A percentile compares a stretch with the other conserved stretches of the same genome.
phyloP scores from a whole-genome alignment of 306 rosid species.

The Crotalaria pallida region DNA sequence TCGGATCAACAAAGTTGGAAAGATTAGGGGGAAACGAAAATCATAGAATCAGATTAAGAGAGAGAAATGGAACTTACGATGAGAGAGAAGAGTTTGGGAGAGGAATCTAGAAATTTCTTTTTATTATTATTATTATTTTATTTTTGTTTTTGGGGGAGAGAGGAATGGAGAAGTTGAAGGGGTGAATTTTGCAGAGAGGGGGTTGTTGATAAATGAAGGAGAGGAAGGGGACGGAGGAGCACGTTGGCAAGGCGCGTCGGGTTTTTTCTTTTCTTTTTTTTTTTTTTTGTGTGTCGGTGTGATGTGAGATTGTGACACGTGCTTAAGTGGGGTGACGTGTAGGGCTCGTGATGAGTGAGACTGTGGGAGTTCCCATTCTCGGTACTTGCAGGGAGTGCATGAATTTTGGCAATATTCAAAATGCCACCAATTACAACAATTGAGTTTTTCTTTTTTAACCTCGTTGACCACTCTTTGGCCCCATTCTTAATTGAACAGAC shows the following conservation, averaged over 20 bases:
- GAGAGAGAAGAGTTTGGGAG: not conserved
- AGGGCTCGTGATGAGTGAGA: not conserved
- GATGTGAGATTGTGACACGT: not conserved
- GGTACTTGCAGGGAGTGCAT: not conserved
- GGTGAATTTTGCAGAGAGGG: not conserved
- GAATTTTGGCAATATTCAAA: not conserved
- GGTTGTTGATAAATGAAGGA: not conserved
- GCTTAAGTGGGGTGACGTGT: not conserved
- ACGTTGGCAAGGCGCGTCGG: constrained; percentile 16
- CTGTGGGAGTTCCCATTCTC: not conserved
- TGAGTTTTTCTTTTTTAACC: no score
- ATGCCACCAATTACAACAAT: not conserved
- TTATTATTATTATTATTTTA: no score
- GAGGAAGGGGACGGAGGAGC: not conserved
- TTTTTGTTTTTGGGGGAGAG: no score
- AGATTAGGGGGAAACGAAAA: no score
- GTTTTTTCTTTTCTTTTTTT: no score
- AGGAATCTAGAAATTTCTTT: constrained; percentile 20
- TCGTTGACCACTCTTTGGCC: no score
- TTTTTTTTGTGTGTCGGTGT: not conserved
- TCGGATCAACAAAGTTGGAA: no score
- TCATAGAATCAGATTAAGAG: not conserved
- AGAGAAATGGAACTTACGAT: constrained; percentile 3
- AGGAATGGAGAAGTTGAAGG: constrained; percentile 14
- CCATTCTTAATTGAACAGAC: no score